Conservation (phyloP, 176 grass and related monocot genomes). For the Ananas comosus region DNA sequence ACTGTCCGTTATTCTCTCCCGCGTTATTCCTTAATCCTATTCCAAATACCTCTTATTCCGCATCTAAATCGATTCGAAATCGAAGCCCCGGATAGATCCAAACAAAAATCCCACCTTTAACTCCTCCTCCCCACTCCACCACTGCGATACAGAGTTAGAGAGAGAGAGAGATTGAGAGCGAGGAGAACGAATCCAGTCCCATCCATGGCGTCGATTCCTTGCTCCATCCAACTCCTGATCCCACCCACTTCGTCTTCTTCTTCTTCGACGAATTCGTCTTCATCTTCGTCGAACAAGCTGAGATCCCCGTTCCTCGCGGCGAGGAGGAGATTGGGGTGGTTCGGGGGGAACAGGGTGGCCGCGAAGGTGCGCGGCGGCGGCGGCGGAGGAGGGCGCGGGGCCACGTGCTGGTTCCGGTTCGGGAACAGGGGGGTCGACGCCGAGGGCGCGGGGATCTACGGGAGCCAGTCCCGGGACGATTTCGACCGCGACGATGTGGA, state of each 20-base stretch:
- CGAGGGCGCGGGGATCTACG: constrained; percentile 11
- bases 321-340: neutral
- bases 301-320: constrained; percentile 1
- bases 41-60: no score
- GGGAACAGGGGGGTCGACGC: constrained; percentile 12
- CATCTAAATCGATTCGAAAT: no score
- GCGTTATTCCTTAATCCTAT: no score
- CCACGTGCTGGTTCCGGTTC: constrained; percentile 10
- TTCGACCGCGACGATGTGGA: constrained; percentile 12
- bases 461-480: constrained; percentile 6
- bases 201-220: constrained; percentile 15
- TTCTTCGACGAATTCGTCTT: no score
- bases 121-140: no score
- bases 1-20: no score
- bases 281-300: neutral
- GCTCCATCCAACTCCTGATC: neutral
- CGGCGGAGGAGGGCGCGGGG: neutral
- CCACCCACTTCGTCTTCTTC: neutral
- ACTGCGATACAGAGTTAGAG: no score
- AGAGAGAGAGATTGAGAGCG: no score
- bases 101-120: no score
- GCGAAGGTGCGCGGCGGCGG: neutral
- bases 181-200: no score
- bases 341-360: neutral
- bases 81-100: no score